Conservation (phyloP, 352 stramenopile species). For the Phytophthora sojae region DNA sequence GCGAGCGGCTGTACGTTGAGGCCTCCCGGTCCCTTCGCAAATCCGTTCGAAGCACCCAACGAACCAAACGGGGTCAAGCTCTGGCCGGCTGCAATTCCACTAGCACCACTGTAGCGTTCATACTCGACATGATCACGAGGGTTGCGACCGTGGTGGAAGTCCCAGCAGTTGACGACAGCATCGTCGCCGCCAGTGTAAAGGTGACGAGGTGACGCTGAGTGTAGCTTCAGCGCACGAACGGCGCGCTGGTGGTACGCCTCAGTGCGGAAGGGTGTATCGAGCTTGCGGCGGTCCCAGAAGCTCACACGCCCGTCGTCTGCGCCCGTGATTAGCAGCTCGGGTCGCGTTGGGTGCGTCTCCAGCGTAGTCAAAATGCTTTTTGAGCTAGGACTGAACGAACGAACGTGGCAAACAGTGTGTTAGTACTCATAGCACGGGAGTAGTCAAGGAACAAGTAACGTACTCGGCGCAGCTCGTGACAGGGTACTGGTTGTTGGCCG, state of each 20-base stretch:
- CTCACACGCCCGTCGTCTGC: constrained; percentile 69
- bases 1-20: constrained; percentile 54
- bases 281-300: constrained; percentile 81
- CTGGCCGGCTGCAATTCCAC: constrained; percentile 16
- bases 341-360: constrained; percentile 80
- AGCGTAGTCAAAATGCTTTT: constrained; percentile 60
- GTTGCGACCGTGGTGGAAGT: constrained; percentile 70
- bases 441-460: constrained; percentile 13
- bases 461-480: constrained; percentile 66
- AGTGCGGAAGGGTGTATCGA: constrained; percentile 69
- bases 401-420: not conserved
- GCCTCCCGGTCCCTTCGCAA: constrained; percentile 20
- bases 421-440: not conserved
- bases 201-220: constrained; percentile 65
- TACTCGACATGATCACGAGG: constrained; percentile 68
- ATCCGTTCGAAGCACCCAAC: constrained; percentile 23
- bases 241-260: constrained; percentile 72
- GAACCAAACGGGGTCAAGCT: constrained; percentile 12
- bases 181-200: constrained; percentile 77
- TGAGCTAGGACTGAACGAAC: constrained; percentile 34
- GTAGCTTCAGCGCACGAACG: constrained; percentile 74
- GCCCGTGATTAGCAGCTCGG: constrained; percentile 79
- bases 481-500: constrained; percentile 61
- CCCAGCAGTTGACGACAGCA: constrained; percentile 68
- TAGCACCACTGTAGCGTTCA: constrained; percentile 33